Conservation (phyloP, 345 rosid genomes). For the Gossypium ekmanianum region DNA sequence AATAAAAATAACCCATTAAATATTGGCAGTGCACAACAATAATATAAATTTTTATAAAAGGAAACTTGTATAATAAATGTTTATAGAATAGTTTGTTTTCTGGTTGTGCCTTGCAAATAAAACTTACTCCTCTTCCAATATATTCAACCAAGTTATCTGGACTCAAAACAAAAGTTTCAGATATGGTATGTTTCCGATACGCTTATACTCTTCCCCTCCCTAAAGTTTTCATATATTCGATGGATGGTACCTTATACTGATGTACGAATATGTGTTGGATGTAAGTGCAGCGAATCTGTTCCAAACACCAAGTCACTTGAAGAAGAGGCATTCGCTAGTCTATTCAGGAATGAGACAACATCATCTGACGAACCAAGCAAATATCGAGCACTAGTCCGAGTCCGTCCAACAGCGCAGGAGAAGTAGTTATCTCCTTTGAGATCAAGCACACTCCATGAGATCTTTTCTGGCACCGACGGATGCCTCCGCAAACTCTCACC, state of each 20-base stretch:
- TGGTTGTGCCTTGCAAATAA: not conserved
- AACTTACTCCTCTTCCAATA: not conserved
- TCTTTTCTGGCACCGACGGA: slow-evolving; percentile 59
- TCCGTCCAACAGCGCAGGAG: slow-evolving; percentile 93
- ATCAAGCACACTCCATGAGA: slow-evolving; percentile 95
- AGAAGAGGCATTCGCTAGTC: slow-evolving; percentile 40
- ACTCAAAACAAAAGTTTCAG: not conserved
- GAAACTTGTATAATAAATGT: no score
- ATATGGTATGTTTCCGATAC: not conserved
- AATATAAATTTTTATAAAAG: no score
- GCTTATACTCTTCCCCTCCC: not conserved
- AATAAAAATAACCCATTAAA: no score
- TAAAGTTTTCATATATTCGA: not conserved
- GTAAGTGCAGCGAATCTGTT: not conserved
- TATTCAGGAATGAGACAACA: slow-evolving; percentile 67
- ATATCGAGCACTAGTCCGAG: slow-evolving; percentile 79
- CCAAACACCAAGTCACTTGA: not conserved
- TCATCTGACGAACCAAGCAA: slow-evolving; percentile 69
- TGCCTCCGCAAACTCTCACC: slow-evolving; percentile 38
- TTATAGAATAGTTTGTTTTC: no score
- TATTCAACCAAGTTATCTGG: not conserved
- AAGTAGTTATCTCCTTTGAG: slow-evolving; percentile 95
- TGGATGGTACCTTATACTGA: not conserved
- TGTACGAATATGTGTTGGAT: not conserved
- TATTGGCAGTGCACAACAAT: no score